These are phyloP conservation scores for Paraleonurus japonicus DNA, from an alignment of 257 asterid species.

Conservation along the genomic window DNA sequence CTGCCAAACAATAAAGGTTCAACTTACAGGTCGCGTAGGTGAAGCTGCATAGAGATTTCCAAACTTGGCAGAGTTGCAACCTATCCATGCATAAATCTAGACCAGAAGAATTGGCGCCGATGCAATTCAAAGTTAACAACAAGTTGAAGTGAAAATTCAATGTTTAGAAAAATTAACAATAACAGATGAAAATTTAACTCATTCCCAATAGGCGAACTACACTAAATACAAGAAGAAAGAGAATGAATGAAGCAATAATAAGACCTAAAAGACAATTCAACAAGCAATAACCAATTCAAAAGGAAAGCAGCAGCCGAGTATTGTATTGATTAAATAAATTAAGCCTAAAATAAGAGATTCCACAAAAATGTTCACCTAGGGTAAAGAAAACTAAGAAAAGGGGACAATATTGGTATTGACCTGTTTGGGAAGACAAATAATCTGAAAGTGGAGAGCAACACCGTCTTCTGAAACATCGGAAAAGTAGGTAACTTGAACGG, in stretches of 20 bases:
- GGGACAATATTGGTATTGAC: conserved; percentile 22
- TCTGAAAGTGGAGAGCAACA: conserved; percentile 67
- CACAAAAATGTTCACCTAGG: not conserved
- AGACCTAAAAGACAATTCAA: no score
- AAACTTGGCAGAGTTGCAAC: conserved; percentile 80
- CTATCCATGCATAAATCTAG: conserved; percentile 90
- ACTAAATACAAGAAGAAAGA: not conserved
- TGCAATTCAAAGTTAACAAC: not conserved
- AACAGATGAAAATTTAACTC: no score
- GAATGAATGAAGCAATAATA: not conserved
- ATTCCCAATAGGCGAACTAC: no score
- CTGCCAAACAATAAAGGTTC: not conserved
- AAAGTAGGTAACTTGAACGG: conserved; percentile 63
- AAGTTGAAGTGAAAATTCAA: not conserved
- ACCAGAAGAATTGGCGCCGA: conserved; percentile 14
- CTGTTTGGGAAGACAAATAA: conserved; percentile 84
- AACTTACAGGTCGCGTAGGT: conserved; percentile 77
- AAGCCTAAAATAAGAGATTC: not conserved
- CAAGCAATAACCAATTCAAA: no score
- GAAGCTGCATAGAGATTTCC: conserved; percentile 94
- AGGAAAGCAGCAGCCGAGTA: no score
- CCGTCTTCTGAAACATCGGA: conserved; percentile 70
- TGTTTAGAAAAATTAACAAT: not conserved
- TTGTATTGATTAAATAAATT: no score
- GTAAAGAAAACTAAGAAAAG: no score